Evolutionary conservation across 78 protist genomes (phyloP).

Genomic region (Dictyostelium citrinum): DNA sequence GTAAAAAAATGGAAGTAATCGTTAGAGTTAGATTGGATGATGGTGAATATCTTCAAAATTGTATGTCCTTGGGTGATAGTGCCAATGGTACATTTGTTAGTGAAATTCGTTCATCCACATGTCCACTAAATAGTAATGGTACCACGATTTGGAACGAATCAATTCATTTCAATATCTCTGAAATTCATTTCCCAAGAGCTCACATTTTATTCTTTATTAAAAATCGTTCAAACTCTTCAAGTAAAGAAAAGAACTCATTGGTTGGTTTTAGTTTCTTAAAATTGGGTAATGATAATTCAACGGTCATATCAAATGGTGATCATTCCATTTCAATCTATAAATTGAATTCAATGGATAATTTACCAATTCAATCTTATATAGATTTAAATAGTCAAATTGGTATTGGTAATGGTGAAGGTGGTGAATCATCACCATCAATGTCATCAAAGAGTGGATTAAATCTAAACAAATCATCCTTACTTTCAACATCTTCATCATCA

Average conservation of each 20-base stretch:
- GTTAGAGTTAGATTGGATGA: conserved; percentile 27
- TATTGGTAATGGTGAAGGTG: not conserved
- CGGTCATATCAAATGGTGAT: conserved; percentile 20
- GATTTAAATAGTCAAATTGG: not conserved
- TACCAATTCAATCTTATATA: not conserved
- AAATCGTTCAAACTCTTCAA: not conserved
- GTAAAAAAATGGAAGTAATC: conserved; percentile 36
- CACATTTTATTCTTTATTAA: conserved; percentile 23
- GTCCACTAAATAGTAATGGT: not conserved
- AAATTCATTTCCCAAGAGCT: not conserved
- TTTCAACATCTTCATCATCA: not conserved
- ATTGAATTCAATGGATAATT: not conserved
- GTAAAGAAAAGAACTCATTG: conserved; percentile 3
- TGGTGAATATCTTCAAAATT: conserved; percentile 37
- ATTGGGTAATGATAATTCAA: not conserved
- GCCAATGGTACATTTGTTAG: not conserved
- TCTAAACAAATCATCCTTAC: not conserved
- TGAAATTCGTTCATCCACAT: conserved; percentile 15
- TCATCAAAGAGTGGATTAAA: not conserved
- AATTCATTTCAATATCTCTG: conserved; percentile 23
- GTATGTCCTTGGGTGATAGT: conserved; percentile 26
- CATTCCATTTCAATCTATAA: conserved; percentile 24
- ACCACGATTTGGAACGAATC: conserved; percentile 44
- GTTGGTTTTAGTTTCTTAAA: conserved; percentile 32
- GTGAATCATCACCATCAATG: not conserved